These are phyloP conservation scores for Bolboschoenus planiculmis DNA, from an alignment of 176 grass and related monocot genomes.

Conservation along the genomic window DNA sequence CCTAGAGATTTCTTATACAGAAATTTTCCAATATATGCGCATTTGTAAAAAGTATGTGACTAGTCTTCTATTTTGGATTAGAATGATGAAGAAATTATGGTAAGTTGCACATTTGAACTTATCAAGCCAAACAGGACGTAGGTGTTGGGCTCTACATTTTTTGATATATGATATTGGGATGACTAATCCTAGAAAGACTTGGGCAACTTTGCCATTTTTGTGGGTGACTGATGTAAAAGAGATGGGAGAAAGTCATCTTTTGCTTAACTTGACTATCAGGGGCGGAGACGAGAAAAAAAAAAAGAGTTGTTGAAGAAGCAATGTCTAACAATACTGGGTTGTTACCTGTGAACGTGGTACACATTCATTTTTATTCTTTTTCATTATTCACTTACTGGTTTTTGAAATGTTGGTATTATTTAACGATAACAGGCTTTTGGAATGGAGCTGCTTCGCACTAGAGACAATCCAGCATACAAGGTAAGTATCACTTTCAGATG, in stretches of 20 bases:
- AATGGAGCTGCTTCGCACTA: conserved; percentile 54
- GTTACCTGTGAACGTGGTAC: background rate
- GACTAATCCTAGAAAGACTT: background rate
- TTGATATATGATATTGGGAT: background rate
- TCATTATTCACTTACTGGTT: background rate
- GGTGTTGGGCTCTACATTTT: background rate
- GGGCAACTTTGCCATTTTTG: background rate
- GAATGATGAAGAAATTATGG: background rate
- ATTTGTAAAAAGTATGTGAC: background rate
- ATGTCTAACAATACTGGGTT: background rate
- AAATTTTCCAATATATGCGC: background rate
- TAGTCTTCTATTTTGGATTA: background rate
- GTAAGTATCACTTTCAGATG: conserved; percentile 25
- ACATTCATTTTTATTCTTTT: background rate
- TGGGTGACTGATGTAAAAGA: background rate
- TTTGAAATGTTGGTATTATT: conserved; percentile 1
- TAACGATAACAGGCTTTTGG: conserved; percentile 37
- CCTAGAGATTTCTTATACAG: background rate
- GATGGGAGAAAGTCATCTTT: background rate
- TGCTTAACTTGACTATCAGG: background rate
- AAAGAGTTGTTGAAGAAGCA: too few species aligned
- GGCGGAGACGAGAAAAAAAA: background rate
- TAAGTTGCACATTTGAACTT: background rate
- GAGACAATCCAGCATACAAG: conserved; percentile 62
- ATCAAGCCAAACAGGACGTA: background rate